Evolutionary conservation across 139 green algal genomes (phyloP), one percentile per base, ranked within the genome.

Genomic region (Nannochloris sp.): DNA sequence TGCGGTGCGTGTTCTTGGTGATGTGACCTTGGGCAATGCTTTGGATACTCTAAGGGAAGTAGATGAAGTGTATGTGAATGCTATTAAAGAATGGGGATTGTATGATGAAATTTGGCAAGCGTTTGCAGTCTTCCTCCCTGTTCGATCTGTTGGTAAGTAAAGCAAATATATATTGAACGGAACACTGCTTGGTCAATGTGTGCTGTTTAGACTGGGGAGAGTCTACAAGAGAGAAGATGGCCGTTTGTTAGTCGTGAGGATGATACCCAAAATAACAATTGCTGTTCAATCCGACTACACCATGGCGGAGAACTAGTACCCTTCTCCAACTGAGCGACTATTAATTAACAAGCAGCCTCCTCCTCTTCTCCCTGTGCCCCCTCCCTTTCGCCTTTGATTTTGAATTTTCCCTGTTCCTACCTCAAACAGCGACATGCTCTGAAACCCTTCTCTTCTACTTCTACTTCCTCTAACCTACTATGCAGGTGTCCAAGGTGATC

Each of bases 31-130:
- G 59, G 55, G 62, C 34, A 34, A 68, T 57, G 42, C 37, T 5
- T 48, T 80, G 34, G 67, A 68, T 27, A 65, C 60, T 47, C 66
- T 80, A 54, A 68, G 79, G 3, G 63, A 86, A 54, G 92, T 97
- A 27, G 95, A 99, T 67, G 95, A 99, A 82, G 89, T 98, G 45
- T 99, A 89, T 74, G 90, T 98, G 69, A 88, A 97, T 57, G 72
- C 76, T 35, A 97, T 99, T 71, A 76, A 69, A 31, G 94, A 97
- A 67, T 85, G 77, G 47, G 92, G 92, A 31, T 81, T 99, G 54
- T 99, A 99, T 75, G 91, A 99, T 76, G 73, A 97, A 67, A 99
- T 99, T 77, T 99, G 95, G 95, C 90, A 97, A 78, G 95, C 95
- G 2, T 99, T 99, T 75, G 95, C 94, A 4, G 95, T 99, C 15